Base-by-base conservation (phyloP, 2,329 filamentous ascomycete species). In the Hypoxylon sp. region DNA sequence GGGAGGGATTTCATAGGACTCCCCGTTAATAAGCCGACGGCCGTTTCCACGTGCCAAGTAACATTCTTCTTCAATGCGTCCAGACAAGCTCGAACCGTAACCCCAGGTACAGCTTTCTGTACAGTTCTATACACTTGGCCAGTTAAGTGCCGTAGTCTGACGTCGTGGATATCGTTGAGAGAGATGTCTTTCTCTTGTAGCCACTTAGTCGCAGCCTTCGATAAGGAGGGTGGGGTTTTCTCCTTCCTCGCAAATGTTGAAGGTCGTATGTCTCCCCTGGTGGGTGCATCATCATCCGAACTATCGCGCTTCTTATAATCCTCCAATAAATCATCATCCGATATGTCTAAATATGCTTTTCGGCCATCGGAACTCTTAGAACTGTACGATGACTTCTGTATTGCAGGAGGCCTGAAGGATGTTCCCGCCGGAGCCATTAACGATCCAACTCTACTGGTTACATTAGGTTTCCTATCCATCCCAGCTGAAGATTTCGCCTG, bases 401-500 rank as follows among this genome's bases (percentile, higher is more conserved):
- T 76, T 3, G 73, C 72, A 3, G 77, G 85, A 42, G 87, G 83
- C 70, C 88, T 86, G 75, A 92, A 95, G 9, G 85, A 80, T 0
- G 94, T 97, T 5, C 94, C 92, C 50, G 90, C 87, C 29, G 94
- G 92, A 37, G 93, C 92, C 83, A 97, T 91, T 48, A 88, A 81
- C 69, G 84, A 89, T 22, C 86, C 87, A 47, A 91, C 75, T 33
- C 84, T 78, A 48, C 82, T 83, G 13, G 64, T 60, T 10, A 67
- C 65, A 6, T 47, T 55, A 31, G 50, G 47, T 55, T 62, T 69
- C 57, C 63, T 72, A 48, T 67, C 53, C 63, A 60, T 29, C 50
- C 26, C 53, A 29, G 48, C 24, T 10, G 72, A 70, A 10, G 55
- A 42, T 24, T 64, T 74, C 2, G 73, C 57, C 47, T 67, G 44